Base-by-base conservation (phyloP, 768 basidiomycete genomes). In the Sporobolomyces pararoseus region DNA sequence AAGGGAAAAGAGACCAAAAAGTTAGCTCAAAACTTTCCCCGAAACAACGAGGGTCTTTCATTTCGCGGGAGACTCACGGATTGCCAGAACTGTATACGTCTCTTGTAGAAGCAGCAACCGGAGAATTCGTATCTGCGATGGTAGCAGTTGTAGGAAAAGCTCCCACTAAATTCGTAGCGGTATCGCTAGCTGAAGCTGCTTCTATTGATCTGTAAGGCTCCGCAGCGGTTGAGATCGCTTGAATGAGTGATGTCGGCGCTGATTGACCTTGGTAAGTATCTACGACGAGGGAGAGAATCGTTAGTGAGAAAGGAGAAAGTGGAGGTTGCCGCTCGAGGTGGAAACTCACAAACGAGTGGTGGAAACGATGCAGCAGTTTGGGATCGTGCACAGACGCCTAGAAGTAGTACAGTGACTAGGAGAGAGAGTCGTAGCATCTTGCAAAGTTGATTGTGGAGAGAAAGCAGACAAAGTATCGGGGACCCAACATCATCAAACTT, bases 141-240 rank as follows among this genome's bases (percentile, higher is more conserved):
- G 68, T 69, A 1, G 62, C 47, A 7, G 68, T 69, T 3, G 62
- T 59, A 17, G 68, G 68, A 50, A 59, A 69, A 4, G 68, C 68
- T 0, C 62, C 62, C 17, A 69, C 57, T 13, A 64, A 29, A 0
- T 25, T 50, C 9, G 68, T 69, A n/a, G 68, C 68, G 14, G 68
- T 69, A 27, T 69, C 68, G 31, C 47, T 14, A 6, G 47, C 63
- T 2, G 62, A 58, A 7, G 16, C 35, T 9, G 21, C 55, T 0
- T n/a, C n/a, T 14, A 69, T 69, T 19, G 55, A 52, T 0, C 29
- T 13, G 37, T 50, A 57, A 5, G 55, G 62, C 17, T 46, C 68
- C 6, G 35, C 68, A 13, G 68, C 68, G 4, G 68, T 69, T 23
- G 62, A 64, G 62, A 69, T 60, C 19, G 68, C 68, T 17, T 52